Percentiles rank a stretch among this genome's conserved stretches.
phyloP scores from a whole-genome alignment of 495 filamentous ascomycete genomes.

The Hyaloscypha variabilis region DNA sequence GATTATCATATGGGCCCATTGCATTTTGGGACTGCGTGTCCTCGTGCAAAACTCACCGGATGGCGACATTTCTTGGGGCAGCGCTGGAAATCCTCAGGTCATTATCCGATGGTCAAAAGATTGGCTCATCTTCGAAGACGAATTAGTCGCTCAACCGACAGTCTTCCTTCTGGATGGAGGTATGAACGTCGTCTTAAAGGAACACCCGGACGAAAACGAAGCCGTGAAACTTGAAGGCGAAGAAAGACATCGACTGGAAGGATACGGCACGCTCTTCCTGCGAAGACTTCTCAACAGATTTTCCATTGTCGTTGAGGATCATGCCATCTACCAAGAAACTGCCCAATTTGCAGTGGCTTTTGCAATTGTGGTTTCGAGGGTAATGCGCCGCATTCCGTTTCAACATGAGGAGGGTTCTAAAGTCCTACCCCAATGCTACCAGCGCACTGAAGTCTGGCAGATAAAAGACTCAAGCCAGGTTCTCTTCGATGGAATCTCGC shows the following conservation, averaged over 20 bases:
- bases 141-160: background rate
- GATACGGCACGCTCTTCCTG: background rate
- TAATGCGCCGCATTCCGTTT: background rate
- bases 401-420: background rate
- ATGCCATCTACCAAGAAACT: background rate
- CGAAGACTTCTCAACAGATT: background rate
- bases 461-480: too few relatives aligned
- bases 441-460: background rate
- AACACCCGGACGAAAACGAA: background rate
- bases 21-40: background rate
- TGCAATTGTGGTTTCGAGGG: too few relatives aligned
- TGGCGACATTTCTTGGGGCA: background rate
- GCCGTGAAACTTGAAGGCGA: background rate
- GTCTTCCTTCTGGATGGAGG: background rate
- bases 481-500: too few relatives aligned
- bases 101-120: constrained; percentile 3
- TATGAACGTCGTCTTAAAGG: constrained; percentile 1
- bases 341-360: background rate
- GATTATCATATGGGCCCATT: background rate
- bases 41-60: background rate
- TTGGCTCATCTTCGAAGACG: too few relatives aligned
- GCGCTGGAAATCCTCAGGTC: background rate
- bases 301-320: background rate
- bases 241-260: background rate
- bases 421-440: background rate